Percentiles rank a stretch among this genome's conserved stretches.
Evolutionary conservation across 345 rosid species (phyloP).

Genomic region (Salix arbutifolia): DNA sequence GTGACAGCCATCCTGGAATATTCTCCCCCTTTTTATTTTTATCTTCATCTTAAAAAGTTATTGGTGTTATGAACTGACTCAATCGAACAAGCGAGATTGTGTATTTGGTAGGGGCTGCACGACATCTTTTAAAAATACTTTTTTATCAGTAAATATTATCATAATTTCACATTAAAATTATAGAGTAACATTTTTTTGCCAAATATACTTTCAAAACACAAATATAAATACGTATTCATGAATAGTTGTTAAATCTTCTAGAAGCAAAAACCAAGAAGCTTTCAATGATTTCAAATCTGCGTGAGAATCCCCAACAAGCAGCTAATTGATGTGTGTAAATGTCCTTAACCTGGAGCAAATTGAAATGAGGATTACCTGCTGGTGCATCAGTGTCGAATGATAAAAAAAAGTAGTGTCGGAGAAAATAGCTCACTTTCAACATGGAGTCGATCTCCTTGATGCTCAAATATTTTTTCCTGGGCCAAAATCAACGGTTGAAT

Average conservation of each 20-base stretch:
- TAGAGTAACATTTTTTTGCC: no score
- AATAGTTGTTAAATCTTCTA: neutral
- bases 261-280: constrained; percentile 6
- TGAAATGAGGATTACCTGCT: constrained; percentile 1
- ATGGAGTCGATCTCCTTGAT: neutral
- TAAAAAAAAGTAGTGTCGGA: constrained; percentile 8
- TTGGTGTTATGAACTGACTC: no score
- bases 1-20: no score
- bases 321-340: neutral
- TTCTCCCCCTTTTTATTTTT: no score
- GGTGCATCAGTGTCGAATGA: constrained; percentile 15
- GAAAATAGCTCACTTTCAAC: neutral
- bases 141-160: no score
- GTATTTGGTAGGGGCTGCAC: no score
- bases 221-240: no score
- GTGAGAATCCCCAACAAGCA: constrained; percentile 6
- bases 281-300: neutral
- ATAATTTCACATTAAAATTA: no score
- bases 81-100: no score
- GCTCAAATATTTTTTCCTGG: neutral
- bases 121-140: no score
- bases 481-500: neutral
- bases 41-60: no score
- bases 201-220: no score
- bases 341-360: neutral